Percentiles rank a stretch among this genome's conserved stretches.
phyloP scores from a whole-genome alignment of 345 rosid species.

The Stellera chamaejasme region DNA sequence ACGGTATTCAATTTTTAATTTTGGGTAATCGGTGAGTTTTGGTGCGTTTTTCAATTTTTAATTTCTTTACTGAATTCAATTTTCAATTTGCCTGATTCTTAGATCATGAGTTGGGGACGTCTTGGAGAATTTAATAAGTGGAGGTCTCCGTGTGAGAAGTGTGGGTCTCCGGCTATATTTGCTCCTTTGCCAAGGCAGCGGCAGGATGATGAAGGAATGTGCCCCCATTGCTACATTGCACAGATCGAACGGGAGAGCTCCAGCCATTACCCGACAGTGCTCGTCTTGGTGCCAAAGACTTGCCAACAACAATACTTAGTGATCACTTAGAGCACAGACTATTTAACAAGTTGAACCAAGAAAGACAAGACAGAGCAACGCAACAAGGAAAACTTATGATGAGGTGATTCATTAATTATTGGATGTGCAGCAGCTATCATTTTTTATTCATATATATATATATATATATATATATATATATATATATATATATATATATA shows the following conservation, averaged over 20 bases:
- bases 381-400: slow-evolving; percentile 63
- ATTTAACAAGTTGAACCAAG: slow-evolving; percentile 61
- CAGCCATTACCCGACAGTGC: slow-evolving; percentile 92
- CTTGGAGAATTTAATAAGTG: no score
- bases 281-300: slow-evolving; percentile 95
- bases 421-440: not conserved
- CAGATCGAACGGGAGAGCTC: slow-evolving; percentile 93
- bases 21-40: no score
- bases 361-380: slow-evolving; percentile 83
- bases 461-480: no score
- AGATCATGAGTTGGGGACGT: no score
- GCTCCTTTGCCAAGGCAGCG: slow-evolving; percentile 36
- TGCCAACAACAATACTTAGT: slow-evolving; percentile 89
- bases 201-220: slow-evolving; percentile 97
- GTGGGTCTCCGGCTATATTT: no score
- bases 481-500: no score
- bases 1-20: no score
- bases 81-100: no score
- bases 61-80: no score
- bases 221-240: slow-evolving; percentile 87
- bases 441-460: no score
- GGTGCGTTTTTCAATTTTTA: no score
- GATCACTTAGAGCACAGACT: slow-evolving; percentile 94
- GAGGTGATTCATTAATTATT: slow-evolving; percentile 45
- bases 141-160: no score